Conservation (phyloP, 2,329 filamentous ascomycete species). For the Fusarium tuaranense region DNA sequence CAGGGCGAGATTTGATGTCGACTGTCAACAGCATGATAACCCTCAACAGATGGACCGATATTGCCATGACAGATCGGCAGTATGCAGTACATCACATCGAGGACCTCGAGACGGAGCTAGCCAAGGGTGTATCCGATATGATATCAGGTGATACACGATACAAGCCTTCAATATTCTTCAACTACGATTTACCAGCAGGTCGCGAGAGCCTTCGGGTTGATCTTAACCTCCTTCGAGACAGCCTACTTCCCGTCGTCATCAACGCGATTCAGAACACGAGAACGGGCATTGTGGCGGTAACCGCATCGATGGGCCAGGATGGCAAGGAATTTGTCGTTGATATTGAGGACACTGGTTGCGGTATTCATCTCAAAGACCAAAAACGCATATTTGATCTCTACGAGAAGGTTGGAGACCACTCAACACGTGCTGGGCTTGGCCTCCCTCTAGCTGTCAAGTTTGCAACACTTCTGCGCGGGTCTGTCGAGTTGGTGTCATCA, state of each 20-base stretch:
- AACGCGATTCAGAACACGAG: conserved; percentile 57
- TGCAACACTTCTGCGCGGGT: conserved; percentile 53
- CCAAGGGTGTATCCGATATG: conserved; percentile 11
- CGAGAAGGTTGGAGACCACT: conserved; percentile 53
- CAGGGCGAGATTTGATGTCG: conserved; percentile 56
- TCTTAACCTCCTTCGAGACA: conserved; percentile 54
- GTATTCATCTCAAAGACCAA: conserved; percentile 51
- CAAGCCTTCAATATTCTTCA: conserved; percentile 32
- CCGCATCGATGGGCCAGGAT: conserved; percentile 46
- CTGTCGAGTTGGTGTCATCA: conserved; percentile 52
- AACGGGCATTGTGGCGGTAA: conserved; percentile 52
- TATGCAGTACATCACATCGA: conserved; percentile 39
- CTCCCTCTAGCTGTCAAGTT: conserved; percentile 57
- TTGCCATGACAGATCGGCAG: conserved; percentile 45
- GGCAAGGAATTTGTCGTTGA: conserved; percentile 51
- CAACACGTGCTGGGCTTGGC: conserved; percentile 56
- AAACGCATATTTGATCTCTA: conserved; percentile 57
- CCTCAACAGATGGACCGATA: conserved; percentile 53
- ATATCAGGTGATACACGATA: conserved; percentile 18
- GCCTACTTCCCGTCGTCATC: conserved; percentile 53
- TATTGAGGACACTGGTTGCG: conserved; percentile 56
- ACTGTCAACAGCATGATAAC: conserved; percentile 60
- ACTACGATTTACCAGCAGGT: conserved; percentile 19
- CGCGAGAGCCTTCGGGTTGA: conserved; percentile 51
- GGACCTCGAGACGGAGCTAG: conserved; percentile 25